Conservation (phyloP, 2,329 filamentous ascomycete genomes). For the Fusarium sp. region DNA sequence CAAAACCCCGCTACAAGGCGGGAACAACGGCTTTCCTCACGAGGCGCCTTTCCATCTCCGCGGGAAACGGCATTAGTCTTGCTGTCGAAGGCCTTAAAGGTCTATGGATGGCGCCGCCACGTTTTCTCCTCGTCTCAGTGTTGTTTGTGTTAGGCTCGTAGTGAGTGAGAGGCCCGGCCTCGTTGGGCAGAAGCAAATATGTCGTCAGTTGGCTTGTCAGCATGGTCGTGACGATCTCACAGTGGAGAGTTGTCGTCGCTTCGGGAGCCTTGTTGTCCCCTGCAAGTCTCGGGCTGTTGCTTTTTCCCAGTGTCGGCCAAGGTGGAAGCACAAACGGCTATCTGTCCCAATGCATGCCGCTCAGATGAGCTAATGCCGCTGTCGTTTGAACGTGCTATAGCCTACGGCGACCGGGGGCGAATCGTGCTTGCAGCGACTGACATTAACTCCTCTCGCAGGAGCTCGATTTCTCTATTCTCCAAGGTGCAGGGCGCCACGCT, state of each 20-base stretch:
- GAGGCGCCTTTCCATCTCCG: background rate
- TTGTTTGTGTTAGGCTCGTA: background rate
- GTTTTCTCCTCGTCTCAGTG: background rate
- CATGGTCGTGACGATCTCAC: background rate
- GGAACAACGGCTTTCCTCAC: background rate
- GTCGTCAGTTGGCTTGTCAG: background rate
- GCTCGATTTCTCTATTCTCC: background rate
- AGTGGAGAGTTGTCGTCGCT: background rate
- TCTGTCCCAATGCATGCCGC: background rate
- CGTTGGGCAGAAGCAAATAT: constrained; percentile 6
- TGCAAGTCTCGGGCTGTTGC: background rate
- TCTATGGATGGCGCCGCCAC: constrained; percentile 29
- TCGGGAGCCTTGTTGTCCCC: background rate
- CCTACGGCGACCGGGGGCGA: background rate
- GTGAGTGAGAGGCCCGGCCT: background rate
- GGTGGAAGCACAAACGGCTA: background rate
- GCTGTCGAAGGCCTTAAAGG: constrained; percentile 4
- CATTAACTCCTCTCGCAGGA: background rate
- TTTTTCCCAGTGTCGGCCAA: constrained; percentile 4
- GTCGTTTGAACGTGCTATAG: background rate
- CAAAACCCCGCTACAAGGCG: background rate
- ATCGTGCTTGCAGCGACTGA: background rate
- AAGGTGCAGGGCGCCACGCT: constrained; percentile 6
- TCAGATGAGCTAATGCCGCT: background rate
- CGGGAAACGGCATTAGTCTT: constrained; percentile 10